Evolutionary conservation across 2,329 filamentous ascomycete genomes (phyloP).

Genomic region (Monosporascus sp.): DNA sequence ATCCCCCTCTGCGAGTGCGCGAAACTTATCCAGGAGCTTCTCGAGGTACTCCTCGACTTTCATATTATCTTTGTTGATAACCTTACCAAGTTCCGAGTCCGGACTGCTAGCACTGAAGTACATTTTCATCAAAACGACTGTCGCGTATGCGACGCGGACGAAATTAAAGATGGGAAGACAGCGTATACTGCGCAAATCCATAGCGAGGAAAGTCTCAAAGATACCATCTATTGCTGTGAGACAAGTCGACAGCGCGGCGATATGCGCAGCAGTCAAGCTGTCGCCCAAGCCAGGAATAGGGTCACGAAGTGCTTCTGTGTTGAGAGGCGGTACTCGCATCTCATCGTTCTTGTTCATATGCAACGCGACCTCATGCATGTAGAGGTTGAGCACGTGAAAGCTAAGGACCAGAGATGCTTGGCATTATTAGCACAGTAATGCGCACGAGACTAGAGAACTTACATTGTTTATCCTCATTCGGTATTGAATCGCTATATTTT

Average conservation of each 20-base stretch:
- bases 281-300: slow-evolving; percentile 35
- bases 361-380: slow-evolving; percentile 71
- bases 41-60: slow-evolving; percentile 63
- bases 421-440: slow-evolving; percentile 11
- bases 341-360: slow-evolving; percentile 58
- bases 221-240: slow-evolving; percentile 61
- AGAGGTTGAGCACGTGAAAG: slow-evolving; percentile 62
- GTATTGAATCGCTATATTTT: slow-evolving; percentile 51
- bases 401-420: slow-evolving; percentile 58
- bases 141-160: slow-evolving; percentile 65
- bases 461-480: slow-evolving; percentile 50
- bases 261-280: slow-evolving; percentile 50
- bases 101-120: slow-evolving; percentile 62
- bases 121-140: slow-evolving; percentile 69
- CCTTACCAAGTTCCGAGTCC: slow-evolving; percentile 60
- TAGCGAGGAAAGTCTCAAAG: slow-evolving; percentile 58
- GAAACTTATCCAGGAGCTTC: slow-evolving; percentile 63
- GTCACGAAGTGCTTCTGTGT: slow-evolving; percentile 38
- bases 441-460: slow-evolving; percentile 26
- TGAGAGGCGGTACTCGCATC: slow-evolving; percentile 36
- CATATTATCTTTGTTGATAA: slow-evolving; percentile 64
- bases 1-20: slow-evolving; percentile 55
- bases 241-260: slow-evolving; percentile 62
- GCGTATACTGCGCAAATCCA: slow-evolving; percentile 54
- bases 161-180: slow-evolving; percentile 66